phyloP scores from a whole-genome alignment of 306 rosid genomes.

The Malus sieversii region DNA sequence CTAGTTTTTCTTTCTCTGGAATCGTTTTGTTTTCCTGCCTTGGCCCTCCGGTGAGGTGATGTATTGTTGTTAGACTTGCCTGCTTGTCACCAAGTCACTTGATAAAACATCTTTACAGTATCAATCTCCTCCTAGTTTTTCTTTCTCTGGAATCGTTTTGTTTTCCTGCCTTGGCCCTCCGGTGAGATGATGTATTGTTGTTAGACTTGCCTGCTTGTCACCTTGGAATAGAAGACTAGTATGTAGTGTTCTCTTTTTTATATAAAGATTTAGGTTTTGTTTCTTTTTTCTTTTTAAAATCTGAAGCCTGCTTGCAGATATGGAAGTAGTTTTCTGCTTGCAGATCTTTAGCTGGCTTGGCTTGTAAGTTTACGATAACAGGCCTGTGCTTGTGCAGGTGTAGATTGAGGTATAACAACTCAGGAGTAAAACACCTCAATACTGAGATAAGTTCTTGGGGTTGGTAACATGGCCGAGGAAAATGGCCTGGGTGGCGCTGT shows the following conservation, averaged over 20 bases:
- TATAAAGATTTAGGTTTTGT: background rate
- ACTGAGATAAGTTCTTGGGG: background rate
- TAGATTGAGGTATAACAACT: background rate
- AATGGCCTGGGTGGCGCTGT: constrained; percentile 16
- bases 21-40: no score
- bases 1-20: background rate
- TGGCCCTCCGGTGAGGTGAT: no score
- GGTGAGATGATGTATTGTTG: no score
- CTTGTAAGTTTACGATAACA: constrained; percentile 5
- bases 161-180: no score
- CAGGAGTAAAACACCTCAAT: background rate
- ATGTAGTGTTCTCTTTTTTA: background rate
- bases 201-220: background rate
- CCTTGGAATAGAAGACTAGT: background rate
- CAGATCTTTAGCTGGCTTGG: background rate
- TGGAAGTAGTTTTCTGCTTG: background rate
- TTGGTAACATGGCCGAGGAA: constrained; percentile 37
- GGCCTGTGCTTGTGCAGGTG: constrained; percentile 15
- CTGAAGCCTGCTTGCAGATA: constrained; percentile 1
- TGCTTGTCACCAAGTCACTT: background rate
- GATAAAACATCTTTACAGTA: background rate
- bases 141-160: background rate
- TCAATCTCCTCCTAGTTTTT: background rate
- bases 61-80: background rate
- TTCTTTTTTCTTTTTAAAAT: background rate